These are phyloP conservation scores for Priceomyces melissophilus DNA, from an alignment of 805 yeast genomes.

Conservation along the genomic window DNA sequence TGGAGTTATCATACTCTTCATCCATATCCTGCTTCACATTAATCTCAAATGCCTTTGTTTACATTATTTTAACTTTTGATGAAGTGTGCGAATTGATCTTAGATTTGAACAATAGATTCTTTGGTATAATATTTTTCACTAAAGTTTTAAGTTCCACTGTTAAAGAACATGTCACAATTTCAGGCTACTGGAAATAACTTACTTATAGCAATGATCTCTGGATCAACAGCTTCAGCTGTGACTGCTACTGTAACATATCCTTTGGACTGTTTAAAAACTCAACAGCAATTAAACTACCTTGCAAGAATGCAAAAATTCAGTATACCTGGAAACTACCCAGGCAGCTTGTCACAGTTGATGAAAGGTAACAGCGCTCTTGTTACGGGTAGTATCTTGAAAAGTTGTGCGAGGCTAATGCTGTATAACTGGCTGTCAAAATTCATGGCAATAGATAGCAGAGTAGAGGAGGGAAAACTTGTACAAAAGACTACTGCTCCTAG, in stretches of 20 bases:
- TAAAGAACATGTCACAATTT: not conserved
- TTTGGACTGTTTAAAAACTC: conserved; percentile 66
- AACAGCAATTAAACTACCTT: conserved; percentile 53
- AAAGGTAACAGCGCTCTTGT: conserved; percentile 75
- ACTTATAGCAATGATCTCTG: conserved; percentile 57
- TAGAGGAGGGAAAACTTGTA: conserved; percentile 30
- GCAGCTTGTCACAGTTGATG: conserved; percentile 31
- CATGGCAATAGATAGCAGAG: conserved; percentile 46
- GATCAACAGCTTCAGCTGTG: conserved; percentile 59
- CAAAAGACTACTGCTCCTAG: conserved; percentile 75
- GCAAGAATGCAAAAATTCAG: conserved; percentile 32
- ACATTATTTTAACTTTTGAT: too few species aligned
- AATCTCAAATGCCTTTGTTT: too few species aligned
- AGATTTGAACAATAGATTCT: too few species aligned
- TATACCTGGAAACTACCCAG: conserved; percentile 31
- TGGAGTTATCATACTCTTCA: too few species aligned
- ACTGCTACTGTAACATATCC: conserved; percentile 68
- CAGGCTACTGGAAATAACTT: conserved; percentile 28
- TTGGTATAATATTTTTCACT: too few species aligned
- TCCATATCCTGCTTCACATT: too few species aligned
- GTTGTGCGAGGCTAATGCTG: conserved; percentile 66
- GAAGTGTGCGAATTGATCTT: too few species aligned
- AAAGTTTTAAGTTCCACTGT: not conserved
- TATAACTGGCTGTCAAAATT: conserved; percentile 74
- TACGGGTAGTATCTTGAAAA: conserved; percentile 69